A percentile compares a stretch with the other conserved stretches of the same genome.
Evolutionary conservation across 495 filamentous ascomycete species (phyloP).

Genomic region (Hypoxylon fuscum): DNA sequence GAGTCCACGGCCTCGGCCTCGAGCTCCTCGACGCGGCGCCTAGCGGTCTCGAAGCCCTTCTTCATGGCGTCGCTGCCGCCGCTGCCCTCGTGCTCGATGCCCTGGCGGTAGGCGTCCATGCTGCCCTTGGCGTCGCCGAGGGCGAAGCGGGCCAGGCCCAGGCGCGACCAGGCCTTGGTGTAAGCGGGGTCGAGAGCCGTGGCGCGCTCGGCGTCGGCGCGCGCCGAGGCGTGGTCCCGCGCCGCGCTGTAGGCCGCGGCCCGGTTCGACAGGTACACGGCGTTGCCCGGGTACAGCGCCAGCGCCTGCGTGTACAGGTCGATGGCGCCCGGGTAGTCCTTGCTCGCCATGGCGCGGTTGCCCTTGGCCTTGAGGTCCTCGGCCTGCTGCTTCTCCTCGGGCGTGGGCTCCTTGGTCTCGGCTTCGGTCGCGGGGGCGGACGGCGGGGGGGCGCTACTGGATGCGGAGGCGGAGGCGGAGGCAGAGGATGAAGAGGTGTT

Average conservation of each 20-base stretch:
- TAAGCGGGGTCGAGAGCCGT: conserved; percentile 87
- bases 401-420: conserved; percentile 52
- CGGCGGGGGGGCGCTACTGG: too few species aligned
- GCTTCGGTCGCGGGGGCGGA: conserved; percentile 16
- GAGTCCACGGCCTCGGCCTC: conserved; percentile 52
- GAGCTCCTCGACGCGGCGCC: conserved; percentile 79
- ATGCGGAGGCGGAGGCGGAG: conserved; percentile 32
- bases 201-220: conserved; percentile 86
- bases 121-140: conserved; percentile 87
- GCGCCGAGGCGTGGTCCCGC: conserved; percentile 81
- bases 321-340: conserved; percentile 85
- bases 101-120: conserved; percentile 94
- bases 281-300: conserved; percentile 80
- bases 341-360: conserved; percentile 91
- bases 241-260: conserved; percentile 88
- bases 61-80: conserved; percentile 91
- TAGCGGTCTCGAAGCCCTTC: conserved; percentile 92
- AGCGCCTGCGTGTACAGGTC: conserved; percentile 86
- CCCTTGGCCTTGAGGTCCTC: conserved; percentile 90
- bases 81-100: conserved; percentile 92
- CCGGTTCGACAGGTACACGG: conserved; percentile 97
- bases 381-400: conserved; percentile 74
- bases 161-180: conserved; percentile 93
- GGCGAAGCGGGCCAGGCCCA: conserved; percentile 89
- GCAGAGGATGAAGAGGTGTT: conserved; percentile 41